Percentiles rank a stretch among this genome's conserved stretches.
These are phyloP conservation scores for Kitagawia praeruptora DNA, from an alignment of 129 eudicot genomes.

Conservation along the genomic window DNA sequence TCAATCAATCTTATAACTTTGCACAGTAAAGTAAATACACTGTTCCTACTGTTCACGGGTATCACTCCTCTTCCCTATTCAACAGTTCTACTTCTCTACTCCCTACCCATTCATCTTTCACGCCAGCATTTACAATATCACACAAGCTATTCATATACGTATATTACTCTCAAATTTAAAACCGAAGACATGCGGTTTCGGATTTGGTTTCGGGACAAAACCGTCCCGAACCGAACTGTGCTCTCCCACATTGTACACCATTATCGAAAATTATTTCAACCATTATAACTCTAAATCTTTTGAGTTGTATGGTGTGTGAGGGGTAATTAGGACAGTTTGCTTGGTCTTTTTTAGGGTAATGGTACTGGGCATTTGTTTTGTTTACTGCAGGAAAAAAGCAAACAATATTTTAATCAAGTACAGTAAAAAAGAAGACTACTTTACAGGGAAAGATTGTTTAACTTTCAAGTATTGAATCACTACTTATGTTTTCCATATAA, in stretches of 20 bases:
- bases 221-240: no score
- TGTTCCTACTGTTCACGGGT: conserved; percentile 9
- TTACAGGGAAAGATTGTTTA: conserved; percentile 2
- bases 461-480: not conserved
- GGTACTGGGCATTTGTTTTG: not conserved
- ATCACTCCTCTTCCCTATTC: not conserved
- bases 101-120: not conserved
- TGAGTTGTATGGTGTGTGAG: not conserved
- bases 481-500: conserved; percentile 6
- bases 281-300: no score
- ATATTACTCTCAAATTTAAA: no score
- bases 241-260: no score
- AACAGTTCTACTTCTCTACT: not conserved
- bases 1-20: conserved; percentile 8
- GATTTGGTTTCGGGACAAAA: no score
- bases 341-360: not conserved
- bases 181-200: no score
- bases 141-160: not conserved
- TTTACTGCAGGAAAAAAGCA: not conserved
- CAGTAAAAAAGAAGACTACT: not conserved
- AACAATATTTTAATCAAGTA: not conserved
- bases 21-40: conserved; percentile 5
- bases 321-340: not conserved
- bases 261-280: no score
- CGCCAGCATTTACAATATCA: not conserved